Evolutionary conservation across 208 protist genomes (phyloP).

Genomic region (Crithidia fasciculata): DNA sequence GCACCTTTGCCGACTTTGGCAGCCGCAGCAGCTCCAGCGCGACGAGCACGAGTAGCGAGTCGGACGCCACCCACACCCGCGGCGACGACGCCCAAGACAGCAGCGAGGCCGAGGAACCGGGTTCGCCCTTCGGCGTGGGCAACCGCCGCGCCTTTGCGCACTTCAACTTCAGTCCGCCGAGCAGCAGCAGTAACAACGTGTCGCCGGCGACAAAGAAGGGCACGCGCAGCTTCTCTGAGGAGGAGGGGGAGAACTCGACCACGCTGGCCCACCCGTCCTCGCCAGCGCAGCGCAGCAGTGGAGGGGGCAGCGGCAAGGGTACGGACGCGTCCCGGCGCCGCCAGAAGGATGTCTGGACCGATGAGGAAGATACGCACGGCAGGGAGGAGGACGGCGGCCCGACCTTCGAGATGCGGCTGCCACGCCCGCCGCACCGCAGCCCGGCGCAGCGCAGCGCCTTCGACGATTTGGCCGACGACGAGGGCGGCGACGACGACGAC

Average conservation of each 20-base stretch:
- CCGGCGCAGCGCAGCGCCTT: constrained; percentile 15
- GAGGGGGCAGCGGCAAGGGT: neutral
- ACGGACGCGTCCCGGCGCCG: neutral
- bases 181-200: constrained; percentile 8
- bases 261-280: neutral
- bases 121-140: constrained; percentile 7
- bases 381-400: neutral
- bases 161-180: constrained; percentile 7
- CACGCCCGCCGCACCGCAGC: neutral
- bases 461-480: constrained; percentile 8
- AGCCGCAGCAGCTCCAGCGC: neutral
- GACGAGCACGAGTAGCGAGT: neutral
- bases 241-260: constrained; percentile 5
- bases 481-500: constrained; percentile 5
- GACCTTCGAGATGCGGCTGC: neutral
- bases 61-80: neutral
- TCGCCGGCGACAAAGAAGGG: neutral
- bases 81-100: neutral
- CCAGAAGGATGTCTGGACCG: neutral
- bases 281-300: neutral
- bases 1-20: neutral
- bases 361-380: neutral
- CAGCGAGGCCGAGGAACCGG: constrained; percentile 13
- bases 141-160: constrained; percentile 9
- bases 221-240: constrained; percentile 8